These are phyloP conservation scores for Exophiala aquamarina DNA, from an alignment of 2,329 filamentous ascomycete genomes.

Conservation along the genomic window DNA sequence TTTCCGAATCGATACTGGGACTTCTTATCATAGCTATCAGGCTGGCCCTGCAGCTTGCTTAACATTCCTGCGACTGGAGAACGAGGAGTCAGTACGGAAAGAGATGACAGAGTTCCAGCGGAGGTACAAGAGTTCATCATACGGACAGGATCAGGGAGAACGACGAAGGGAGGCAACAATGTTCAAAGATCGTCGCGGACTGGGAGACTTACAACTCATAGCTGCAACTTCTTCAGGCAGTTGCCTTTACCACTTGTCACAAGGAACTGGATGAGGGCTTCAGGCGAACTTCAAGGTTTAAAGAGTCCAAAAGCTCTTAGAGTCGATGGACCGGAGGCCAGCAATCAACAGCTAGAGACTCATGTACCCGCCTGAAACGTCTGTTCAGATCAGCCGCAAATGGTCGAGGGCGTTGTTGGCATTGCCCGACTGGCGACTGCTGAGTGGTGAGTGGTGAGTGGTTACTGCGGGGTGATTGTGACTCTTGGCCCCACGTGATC, in stretches of 20 bases:
- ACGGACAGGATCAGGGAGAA: background rate
- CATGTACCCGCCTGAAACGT: too few species aligned
- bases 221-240: conserved; percentile 5
- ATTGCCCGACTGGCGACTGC: too few species aligned
- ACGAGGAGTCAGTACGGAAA: conserved; percentile 14
- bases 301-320: too few species aligned
- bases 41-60: conserved; percentile 93
- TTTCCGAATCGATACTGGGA: conserved; percentile 89
- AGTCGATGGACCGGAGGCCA: too few species aligned
- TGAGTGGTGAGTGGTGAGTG: too few species aligned
- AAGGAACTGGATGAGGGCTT: too few species aligned
- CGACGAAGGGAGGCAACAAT: background rate
- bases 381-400: too few species aligned
- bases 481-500: background rate
- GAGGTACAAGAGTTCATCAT: background rate
- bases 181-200: background rate
- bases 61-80: conserved; percentile 78
- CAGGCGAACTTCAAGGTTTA: too few species aligned
- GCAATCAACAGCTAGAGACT: too few species aligned
- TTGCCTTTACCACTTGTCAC: too few species aligned
- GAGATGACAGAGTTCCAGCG: background rate
- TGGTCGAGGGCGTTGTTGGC: too few species aligned
- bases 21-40: conserved; percentile 99
- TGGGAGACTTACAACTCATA: conserved; percentile 25
- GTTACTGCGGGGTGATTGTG: too few species aligned